Percentiles rank a stretch among this genome's conserved stretches.
These are phyloP conservation scores for Phytophthora ramorum DNA, from an alignment of 352 stramenopile genomes.

Conservation along the genomic window DNA sequence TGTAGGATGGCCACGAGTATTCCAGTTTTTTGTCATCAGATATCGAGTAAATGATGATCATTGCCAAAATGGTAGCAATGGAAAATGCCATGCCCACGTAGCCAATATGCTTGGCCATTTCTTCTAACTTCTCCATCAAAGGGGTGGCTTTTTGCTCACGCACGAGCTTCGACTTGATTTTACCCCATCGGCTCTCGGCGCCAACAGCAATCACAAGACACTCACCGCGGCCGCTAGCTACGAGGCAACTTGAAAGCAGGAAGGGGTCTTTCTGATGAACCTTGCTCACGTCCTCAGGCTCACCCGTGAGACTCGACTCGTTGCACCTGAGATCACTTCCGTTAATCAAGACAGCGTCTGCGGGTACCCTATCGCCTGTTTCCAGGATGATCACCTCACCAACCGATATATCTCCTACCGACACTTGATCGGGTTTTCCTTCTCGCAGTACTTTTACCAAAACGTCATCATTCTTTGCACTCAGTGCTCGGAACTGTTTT, in stretches of 20 bases:
- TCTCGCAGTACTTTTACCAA: constrained; percentile 82
- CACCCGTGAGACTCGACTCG: constrained; percentile 96
- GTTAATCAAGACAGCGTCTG: constrained; percentile 94
- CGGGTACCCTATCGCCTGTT: constrained; percentile 94
- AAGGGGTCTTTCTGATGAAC: constrained; percentile 74
- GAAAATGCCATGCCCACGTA: constrained; percentile 88
- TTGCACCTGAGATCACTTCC: constrained; percentile 95
- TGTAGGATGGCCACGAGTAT: constrained; percentile 75
- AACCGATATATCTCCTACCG: constrained; percentile 79
- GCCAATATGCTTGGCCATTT: constrained; percentile 91
- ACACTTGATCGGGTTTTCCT: constrained; percentile 69
- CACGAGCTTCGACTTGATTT: constrained; percentile 92
- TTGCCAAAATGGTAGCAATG: constrained; percentile 86
- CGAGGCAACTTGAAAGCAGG: constrained; percentile 86
- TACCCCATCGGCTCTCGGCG: constrained; percentile 84
- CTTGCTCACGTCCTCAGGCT: constrained; percentile 95
- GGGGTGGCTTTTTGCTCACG: constrained; percentile 90
- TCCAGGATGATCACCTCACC: constrained; percentile 93
- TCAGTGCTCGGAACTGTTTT: constrained; percentile 89
- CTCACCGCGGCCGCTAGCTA: constrained; percentile 75
- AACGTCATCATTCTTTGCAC: constrained; percentile 90
- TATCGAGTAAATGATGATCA: constrained; percentile 85
- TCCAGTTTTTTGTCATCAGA: constrained; percentile 65
- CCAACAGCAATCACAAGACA: constrained; percentile 89
- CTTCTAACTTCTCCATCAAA: constrained; percentile 93